These are phyloP conservation scores for Boletus rufocinnamomeus DNA, from an alignment of 768 basidiomycete genomes.

Conservation along the genomic window DNA sequence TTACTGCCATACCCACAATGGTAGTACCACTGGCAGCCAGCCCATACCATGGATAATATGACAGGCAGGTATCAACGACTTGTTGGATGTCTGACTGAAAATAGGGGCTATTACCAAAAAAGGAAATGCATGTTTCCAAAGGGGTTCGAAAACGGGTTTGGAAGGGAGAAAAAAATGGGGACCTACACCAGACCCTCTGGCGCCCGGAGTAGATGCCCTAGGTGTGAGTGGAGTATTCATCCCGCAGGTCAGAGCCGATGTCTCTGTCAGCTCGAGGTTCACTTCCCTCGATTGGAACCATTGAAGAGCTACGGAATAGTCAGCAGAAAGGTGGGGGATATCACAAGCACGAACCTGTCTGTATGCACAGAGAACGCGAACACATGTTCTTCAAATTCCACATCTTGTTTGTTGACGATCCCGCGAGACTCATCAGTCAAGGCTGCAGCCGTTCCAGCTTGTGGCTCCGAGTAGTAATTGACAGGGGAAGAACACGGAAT, in stretches of 20 bases:
- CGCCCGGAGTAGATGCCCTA: no score
- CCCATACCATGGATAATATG: no score
- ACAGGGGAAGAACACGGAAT: not conserved
- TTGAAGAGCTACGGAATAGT: not conserved
- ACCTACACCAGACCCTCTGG: no score
- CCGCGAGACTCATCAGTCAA: not conserved
- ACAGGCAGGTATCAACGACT: no score
- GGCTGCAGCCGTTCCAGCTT: not conserved
- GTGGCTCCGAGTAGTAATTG: not conserved
- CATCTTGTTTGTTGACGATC: not conserved
- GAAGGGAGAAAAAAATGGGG: no score
- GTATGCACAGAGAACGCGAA: not conserved
- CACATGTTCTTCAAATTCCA: not conserved
- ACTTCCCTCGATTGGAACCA: not conserved
- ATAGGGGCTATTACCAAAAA: no score
- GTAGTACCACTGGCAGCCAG: no score
- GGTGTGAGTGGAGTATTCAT: not conserved
- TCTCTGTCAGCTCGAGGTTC: no score
- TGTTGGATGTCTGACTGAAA: no score
- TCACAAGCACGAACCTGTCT: conserved; percentile 3
- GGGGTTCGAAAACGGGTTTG: no score
- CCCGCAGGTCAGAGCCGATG: not conserved
- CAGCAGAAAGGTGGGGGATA: not conserved
- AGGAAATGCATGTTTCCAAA: no score
- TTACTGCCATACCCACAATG: no score